Percentiles rank a stretch among this genome's conserved stretches.
Conservation (phyloP, 345 rosid genomes). For the Lumnitzera racemosa region DNA sequence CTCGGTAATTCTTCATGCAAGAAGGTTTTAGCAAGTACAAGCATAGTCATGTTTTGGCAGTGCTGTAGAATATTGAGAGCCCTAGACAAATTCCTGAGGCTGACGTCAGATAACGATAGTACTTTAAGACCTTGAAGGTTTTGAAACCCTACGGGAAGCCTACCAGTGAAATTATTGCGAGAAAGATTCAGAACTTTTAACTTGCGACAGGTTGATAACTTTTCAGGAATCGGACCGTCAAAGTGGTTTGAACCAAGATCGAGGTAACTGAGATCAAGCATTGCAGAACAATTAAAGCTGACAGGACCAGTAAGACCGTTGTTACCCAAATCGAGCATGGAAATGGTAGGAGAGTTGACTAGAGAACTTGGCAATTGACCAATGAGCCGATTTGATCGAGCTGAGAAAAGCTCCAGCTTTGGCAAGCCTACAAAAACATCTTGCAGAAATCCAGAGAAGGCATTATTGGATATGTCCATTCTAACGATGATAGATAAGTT, state of each 20-base stretch:
- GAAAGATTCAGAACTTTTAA: not conserved
- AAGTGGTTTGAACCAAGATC: slow-evolving; percentile 6
- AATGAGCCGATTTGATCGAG: slow-evolving; percentile 1
- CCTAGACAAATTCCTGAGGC: slow-evolving; percentile 8
- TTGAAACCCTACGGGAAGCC: slow-evolving; percentile 4
- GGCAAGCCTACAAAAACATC: slow-evolving; percentile 10
- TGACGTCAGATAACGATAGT: not conserved
- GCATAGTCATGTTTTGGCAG: slow-evolving; percentile 9
- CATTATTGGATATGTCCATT: slow-evolving; percentile 11
- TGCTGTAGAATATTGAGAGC: slow-evolving; percentile 16
- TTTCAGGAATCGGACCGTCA: slow-evolving; percentile 3
- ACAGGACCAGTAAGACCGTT: slow-evolving; percentile 3
- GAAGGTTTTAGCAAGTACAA: slow-evolving; percentile 7
- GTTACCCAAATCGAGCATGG: slow-evolving; percentile 4
- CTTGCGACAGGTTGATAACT: slow-evolving; percentile 2
- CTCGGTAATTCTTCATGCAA: slow-evolving; percentile 9
- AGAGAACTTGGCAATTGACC: slow-evolving; percentile 12
- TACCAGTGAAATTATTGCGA: not conserved
- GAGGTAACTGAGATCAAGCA: slow-evolving; percentile 2
- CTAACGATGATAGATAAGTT: slow-evolving; percentile 4
- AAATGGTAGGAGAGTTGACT: not conserved
- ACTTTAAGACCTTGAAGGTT: slow-evolving; percentile 6
- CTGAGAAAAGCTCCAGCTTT: slow-evolving; percentile 12
- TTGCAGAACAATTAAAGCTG: slow-evolving; percentile 3
- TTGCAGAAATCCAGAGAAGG: slow-evolving; percentile 3